Evolutionary conservation across 2,329 filamentous ascomycete species (phyloP).

Genomic region (Parascedosporium putredinis): DNA sequence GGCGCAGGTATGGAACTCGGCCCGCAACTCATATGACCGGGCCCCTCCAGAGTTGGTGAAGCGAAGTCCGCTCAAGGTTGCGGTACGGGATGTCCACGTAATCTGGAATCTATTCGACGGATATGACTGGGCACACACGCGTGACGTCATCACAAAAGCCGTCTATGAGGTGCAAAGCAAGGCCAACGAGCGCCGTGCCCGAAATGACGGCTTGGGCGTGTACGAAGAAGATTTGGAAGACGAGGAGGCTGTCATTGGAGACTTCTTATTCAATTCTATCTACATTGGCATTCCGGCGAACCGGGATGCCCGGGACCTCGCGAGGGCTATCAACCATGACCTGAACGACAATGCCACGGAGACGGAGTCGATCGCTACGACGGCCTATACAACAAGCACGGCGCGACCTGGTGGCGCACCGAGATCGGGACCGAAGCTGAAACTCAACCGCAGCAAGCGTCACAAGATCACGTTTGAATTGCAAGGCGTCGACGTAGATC

Average conservation of each 20-base stretch:
- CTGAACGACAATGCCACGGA: slow-evolving; percentile 81
- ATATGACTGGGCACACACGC: slow-evolving; percentile 87
- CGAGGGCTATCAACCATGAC: slow-evolving; percentile 75
- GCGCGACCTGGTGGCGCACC: slow-evolving; percentile 32
- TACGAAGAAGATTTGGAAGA: slow-evolving; percentile 58
- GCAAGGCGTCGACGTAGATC: slow-evolving; percentile 69
- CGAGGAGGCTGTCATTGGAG: slow-evolving; percentile 78
- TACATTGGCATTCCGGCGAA: slow-evolving; percentile 90
- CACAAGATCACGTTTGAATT: slow-evolving; percentile 97
- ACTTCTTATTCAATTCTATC: slow-evolving; percentile 97
- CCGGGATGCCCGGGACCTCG: slow-evolving; percentile 71
- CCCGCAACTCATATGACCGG: slow-evolving; percentile 61
- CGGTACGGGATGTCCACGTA: slow-evolving; percentile 76
- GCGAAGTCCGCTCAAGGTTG: slow-evolving; percentile 63
- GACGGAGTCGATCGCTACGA: slow-evolving; percentile 78
- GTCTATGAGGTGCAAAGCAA: slow-evolving; percentile 80
- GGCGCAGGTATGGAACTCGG: slow-evolving; percentile 75
- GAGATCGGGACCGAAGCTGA: slow-evolving; percentile 47
- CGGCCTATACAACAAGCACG: slow-evolving; percentile 52
- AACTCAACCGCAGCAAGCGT: slow-evolving; percentile 71
- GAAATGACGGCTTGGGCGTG: slow-evolving; percentile 43
- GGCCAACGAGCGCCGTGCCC: slow-evolving; percentile 62
- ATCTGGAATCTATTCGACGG: slow-evolving; percentile 98
- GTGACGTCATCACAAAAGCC: slow-evolving; percentile 75
- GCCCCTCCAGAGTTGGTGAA: slow-evolving; percentile 50